These are phyloP conservation scores for Wickerhamomyces sydowiorum DNA, from an alignment of 805 yeast species.

Conservation along the genomic window DNA sequence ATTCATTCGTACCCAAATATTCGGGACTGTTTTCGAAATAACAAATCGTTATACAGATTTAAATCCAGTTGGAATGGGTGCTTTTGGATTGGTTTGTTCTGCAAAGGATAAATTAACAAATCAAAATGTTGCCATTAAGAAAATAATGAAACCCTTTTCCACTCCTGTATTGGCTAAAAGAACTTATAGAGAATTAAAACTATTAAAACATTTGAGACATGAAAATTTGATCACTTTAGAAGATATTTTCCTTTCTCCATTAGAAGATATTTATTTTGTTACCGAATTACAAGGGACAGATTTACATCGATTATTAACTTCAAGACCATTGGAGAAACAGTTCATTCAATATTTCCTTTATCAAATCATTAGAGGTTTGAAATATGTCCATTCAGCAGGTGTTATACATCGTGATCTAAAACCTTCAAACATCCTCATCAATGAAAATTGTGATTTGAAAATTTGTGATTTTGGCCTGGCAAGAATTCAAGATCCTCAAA, in stretches of 20 bases:
- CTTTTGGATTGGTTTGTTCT: conserved; percentile 95
- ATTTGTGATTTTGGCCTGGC: conserved; percentile 95
- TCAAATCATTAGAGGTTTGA: conserved; percentile 86
- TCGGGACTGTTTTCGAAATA: conserved; percentile 92
- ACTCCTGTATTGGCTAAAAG: conserved; percentile 94
- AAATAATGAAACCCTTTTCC: conserved; percentile 95
- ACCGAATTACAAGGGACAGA: conserved; percentile 98
- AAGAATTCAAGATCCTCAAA: conserved; percentile 95
- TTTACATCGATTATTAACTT: conserved; percentile 81
- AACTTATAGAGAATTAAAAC: conserved; percentile 91
- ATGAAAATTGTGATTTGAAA: conserved; percentile 86
- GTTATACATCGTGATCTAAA: conserved; percentile 87
- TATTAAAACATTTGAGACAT: conserved; percentile 88
- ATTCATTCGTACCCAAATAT: conserved; percentile 68
- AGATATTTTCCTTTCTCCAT: conserved; percentile 89
- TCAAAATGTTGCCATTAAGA: conserved; percentile 94
- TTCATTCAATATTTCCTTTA: conserved; percentile 95
- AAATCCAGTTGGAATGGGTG: conserved; percentile 99
- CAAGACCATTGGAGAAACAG: conserved; percentile 92
- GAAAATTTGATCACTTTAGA: conserved; percentile 91
- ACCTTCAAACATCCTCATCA: conserved; percentile 78
- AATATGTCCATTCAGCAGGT: conserved; percentile 88
- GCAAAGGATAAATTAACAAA: conserved; percentile 88
- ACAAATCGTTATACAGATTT: conserved; percentile 85
- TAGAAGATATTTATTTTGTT: conserved; percentile 93